Evolutionary conservation across 75 land plant species (phyloP), one percentile per base, ranked within the genome.

Genomic region (Pinus tabuliformis): DNA sequence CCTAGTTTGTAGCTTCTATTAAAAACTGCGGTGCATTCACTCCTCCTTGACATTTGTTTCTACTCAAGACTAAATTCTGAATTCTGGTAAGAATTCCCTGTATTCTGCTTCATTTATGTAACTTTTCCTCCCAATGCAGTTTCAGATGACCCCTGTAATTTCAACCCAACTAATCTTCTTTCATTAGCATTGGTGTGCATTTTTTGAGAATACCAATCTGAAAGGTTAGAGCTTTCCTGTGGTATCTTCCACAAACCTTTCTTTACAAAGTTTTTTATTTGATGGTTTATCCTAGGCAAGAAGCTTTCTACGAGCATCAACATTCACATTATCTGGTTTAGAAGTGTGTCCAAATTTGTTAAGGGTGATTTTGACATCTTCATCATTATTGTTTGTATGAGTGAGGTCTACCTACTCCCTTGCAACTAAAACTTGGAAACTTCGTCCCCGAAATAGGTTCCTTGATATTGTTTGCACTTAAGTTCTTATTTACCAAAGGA

Each of bases 401-500:
- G 71, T 66, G 39, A 66, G 71, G 45, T 66, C 71, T 37, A 66
- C 71, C 49, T 37, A 16, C 66, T 63, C 39, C 39, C 37, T 5
- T 30, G 15, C 6, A 28, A 18, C 49, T 2, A 49, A 45, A 17
- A 1, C 71, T 12, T 66, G 22, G 21, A 42, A 39, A 66, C 49
- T 39, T 45, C 49, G 37, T 66, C 39, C 49, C 20, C n/a, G 52
- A 42, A 66, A 66, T n/a, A 66, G 49, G 20, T 8, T 42, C 42
- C 3, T 42, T 45, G 42, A 68, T 11, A 39, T 68, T 68, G 71
- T 18, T 68, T 37, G 52, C 49, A 42, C n/a, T 20, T 42, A 9
- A 20, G n/a, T 68, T 68, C 4, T 8, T 0, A n/a, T n/a, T 39
- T 20, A 37, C 52, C 3, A 7, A 18, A 1, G 37, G n/a, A 7